Conservation (phyloP, 176 grass and related monocot genomes). For the Carex parvula region DNA sequence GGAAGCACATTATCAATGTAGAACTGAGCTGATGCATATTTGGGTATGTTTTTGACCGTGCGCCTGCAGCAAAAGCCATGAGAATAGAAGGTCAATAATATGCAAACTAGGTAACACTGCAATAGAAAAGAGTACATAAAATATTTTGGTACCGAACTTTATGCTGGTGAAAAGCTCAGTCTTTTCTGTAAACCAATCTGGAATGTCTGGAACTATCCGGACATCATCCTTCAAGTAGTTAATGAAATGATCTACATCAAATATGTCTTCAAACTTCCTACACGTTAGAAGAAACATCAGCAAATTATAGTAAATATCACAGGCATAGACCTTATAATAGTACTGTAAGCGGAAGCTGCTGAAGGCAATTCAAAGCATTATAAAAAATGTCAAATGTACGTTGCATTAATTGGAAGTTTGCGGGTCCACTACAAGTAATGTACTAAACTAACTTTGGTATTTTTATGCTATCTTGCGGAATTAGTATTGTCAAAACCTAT, state of each 20-base stretch:
- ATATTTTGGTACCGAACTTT: slow-evolving; percentile 47
- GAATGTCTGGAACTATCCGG: slow-evolving; percentile 71
- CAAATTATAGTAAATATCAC: background rate
- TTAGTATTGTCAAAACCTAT: slow-evolving; percentile 2
- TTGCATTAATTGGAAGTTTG: background rate
- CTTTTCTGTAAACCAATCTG: slow-evolving; percentile 97
- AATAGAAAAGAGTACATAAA: slow-evolving; percentile 15
- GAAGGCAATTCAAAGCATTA: background rate
- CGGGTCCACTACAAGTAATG: background rate
- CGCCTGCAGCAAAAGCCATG: slow-evolving; percentile 39
- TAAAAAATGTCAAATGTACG: background rate
- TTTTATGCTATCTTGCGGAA: background rate
- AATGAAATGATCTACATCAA: slow-evolving; percentile 98
- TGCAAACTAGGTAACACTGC: background rate
- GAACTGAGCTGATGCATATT: slow-evolving; percentile 92
- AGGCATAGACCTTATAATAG: background rate
- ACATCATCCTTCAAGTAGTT: slow-evolving; percentile 99
- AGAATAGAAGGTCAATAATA: slow-evolving; percentile 6
- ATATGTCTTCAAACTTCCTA: slow-evolving; percentile 99
- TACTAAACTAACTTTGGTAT: background rate
- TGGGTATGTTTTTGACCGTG: slow-evolving; percentile 95
- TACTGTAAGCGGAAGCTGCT: background rate
- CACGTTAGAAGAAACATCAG: slow-evolving; percentile 26
- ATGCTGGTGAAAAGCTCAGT: slow-evolving; percentile 96
- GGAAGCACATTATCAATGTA: slow-evolving; percentile 99